A percentile compares a stretch with the other conserved stretches of the same genome.
Conservation (phyloP, 371 early-diverging fungal species). For the Mortierella sp. region DNA sequence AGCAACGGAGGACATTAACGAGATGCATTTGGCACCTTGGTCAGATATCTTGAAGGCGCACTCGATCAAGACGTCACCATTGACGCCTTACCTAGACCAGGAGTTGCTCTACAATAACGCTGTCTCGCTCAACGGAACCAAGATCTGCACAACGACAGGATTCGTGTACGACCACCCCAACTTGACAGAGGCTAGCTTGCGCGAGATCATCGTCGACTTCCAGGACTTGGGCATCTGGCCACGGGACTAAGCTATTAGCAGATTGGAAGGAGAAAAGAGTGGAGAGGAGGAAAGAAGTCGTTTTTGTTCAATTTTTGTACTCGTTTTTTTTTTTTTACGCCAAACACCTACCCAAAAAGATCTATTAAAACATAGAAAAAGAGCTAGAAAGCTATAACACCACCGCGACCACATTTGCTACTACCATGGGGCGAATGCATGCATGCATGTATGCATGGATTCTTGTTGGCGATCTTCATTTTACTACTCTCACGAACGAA, state of each 20-base stretch:
- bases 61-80: slow-evolving; percentile 81
- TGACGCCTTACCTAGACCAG: slow-evolving; percentile 94
- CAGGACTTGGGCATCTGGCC: slow-evolving; percentile 81
- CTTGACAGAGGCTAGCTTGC: slow-evolving; percentile 74
- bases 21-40: slow-evolving; percentile 90
- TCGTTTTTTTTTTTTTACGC: not conserved
- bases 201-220: slow-evolving; percentile 79
- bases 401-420: not conserved
- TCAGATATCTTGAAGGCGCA: slow-evolving; percentile 69
- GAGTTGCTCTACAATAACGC: slow-evolving; percentile 90
- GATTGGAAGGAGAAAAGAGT: not conserved
- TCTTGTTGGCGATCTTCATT: not conserved
- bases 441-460: not conserved
- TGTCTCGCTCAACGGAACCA: slow-evolving; percentile 81
- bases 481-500: not conserved
- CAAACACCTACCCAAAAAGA: not conserved
- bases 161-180: slow-evolving; percentile 80
- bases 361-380: slow-evolving; percentile 7
- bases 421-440: not conserved
- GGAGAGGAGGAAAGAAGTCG: not conserved
- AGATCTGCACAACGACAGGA: slow-evolving; percentile 78
- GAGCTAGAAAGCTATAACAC: not conserved
- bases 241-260: slow-evolving; percentile 20
- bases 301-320: not conserved
- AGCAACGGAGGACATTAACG: slow-evolving; percentile 93